Evolutionary conservation across 495 filamentous ascomycete species (phyloP).

Genomic region (Wilcoxina mikolae): DNA sequence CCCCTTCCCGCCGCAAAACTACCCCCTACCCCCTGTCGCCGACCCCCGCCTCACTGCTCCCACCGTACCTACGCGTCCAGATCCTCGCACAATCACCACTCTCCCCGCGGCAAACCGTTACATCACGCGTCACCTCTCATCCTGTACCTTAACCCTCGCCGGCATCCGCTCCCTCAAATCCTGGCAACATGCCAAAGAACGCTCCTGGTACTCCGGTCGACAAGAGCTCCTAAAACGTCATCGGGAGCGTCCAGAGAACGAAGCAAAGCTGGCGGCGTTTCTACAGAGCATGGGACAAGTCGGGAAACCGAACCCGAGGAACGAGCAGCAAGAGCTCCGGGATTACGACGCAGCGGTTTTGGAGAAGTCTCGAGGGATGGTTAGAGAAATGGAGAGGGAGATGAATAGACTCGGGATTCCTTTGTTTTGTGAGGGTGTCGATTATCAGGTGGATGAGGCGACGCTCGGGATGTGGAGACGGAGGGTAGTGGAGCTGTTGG

Average conservation of each 20-base stretch:
- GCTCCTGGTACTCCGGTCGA: not conserved
- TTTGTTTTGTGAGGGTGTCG: conserved; percentile 1
- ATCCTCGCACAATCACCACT: conserved; percentile 4
- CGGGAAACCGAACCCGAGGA: not conserved
- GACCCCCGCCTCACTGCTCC: not conserved
- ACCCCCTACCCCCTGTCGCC: not conserved
- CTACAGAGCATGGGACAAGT: not conserved
- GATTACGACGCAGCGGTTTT: not conserved
- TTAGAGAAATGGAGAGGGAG: not conserved
- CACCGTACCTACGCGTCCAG: not conserved
- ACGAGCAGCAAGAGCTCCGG: not conserved
- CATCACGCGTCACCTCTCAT: not conserved
- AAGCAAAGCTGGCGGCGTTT: not conserved
- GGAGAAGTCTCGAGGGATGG: not conserved
- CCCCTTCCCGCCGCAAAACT: not conserved
- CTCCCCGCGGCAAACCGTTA: conserved; percentile 8
- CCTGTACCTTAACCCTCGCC: not conserved
- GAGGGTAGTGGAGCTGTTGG: conserved; percentile 3
- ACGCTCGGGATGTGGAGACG: not conserved
- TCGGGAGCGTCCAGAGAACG: conserved; percentile 1
- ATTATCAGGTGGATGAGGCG: not conserved
- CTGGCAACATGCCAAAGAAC: conserved; percentile 7
- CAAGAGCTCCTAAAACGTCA: not conserved
- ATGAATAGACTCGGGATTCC: not conserved
- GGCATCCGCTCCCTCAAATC: not conserved